These are phyloP conservation scores for Phytophthora sansomeana DNA, from an alignment of 352 stramenopile species.

Conservation along the genomic window DNA sequence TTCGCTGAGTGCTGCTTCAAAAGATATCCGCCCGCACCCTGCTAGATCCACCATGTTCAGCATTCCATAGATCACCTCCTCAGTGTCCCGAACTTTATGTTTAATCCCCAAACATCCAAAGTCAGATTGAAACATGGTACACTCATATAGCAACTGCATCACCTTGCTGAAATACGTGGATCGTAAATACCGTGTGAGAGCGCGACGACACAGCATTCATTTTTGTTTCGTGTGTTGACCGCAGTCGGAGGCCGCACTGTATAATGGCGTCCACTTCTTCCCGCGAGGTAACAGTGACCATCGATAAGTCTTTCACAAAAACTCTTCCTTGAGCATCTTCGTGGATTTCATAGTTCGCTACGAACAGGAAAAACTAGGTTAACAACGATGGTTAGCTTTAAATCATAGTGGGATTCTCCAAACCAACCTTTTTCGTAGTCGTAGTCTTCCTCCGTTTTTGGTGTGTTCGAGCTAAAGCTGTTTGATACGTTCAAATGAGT, in stretches of 20 bases:
- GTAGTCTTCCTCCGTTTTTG: constrained; percentile 70
- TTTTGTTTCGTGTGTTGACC: constrained; percentile 93
- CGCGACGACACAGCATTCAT: constrained; percentile 93
- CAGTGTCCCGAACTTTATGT: constrained; percentile 58
- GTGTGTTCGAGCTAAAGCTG: constrained; percentile 69
- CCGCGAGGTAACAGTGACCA: constrained; percentile 90
- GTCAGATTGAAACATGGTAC: not conserved
- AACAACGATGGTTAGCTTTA: not conserved
- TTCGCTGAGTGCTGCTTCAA: not conserved
- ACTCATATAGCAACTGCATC: not conserved
- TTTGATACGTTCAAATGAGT: constrained; percentile 1
- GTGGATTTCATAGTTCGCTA: constrained; percentile 92
- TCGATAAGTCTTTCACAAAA: constrained; percentile 93
- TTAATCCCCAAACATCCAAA: not conserved
- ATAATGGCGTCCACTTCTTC: constrained; percentile 90
- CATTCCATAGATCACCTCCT: constrained; percentile 87
- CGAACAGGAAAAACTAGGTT: not conserved
- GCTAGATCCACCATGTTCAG: constrained; percentile 89
- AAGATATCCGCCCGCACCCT: constrained; percentile 35
- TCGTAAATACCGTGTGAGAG: constrained; percentile 90
- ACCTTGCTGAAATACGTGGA: constrained; percentile 89
- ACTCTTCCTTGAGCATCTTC: constrained; percentile 93
- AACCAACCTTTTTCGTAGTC: constrained; percentile 83
- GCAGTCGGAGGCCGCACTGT: constrained; percentile 83
- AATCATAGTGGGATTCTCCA: not conserved